phyloP scores from a whole-genome alignment of 345 rosid species.

The Brassica juncea region DNA sequence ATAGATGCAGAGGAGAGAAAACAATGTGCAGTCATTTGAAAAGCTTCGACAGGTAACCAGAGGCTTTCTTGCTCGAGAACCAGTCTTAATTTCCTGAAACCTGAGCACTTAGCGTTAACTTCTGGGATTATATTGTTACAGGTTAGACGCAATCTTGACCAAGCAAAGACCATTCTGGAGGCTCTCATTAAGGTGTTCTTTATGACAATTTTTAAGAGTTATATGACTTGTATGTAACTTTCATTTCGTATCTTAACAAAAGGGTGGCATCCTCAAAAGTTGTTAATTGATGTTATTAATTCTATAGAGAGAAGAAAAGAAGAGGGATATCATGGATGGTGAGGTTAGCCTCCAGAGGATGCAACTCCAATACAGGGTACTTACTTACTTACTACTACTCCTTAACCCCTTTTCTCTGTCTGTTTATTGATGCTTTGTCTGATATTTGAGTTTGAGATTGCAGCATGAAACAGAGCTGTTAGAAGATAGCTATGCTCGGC shows the following conservation, averaged over 20 bases:
- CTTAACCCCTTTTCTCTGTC: neutral
- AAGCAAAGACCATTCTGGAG: conserved; percentile 87
- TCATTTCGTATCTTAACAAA: conserved; percentile 20
- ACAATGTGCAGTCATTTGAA: conserved; percentile 97
- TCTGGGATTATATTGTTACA: conserved; percentile 37
- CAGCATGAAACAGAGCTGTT: conserved; percentile 85
- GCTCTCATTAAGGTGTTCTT: conserved; percentile 80
- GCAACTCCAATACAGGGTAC: conserved; percentile 87
- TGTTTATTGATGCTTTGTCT: neutral
- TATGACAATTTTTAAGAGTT: conserved; percentile 25
- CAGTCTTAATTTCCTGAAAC: neutral
- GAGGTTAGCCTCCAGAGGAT: conserved; percentile 90
- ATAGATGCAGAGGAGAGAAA: conserved; percentile 99
- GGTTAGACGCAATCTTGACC: conserved; percentile 98
- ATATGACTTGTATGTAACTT: conserved; percentile 32
- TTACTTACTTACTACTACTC: neutral
- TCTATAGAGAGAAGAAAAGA: conserved; percentile 90
- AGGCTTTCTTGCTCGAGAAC: conserved; percentile 34
- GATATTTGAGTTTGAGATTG: conserved; percentile 16
- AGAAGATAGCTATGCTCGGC: conserved; percentile 67
- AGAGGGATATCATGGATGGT: conserved; percentile 80
- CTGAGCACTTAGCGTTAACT: neutral
- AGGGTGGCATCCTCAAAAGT: conserved; percentile 4
- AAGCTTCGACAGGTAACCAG: conserved; percentile 91
- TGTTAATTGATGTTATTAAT: conserved; percentile 21